Percentiles rank a stretch among this genome's conserved stretches.
Conservation (phyloP, 2,329 filamentous ascomycete genomes). For the Cladobotryum protrusum region DNA sequence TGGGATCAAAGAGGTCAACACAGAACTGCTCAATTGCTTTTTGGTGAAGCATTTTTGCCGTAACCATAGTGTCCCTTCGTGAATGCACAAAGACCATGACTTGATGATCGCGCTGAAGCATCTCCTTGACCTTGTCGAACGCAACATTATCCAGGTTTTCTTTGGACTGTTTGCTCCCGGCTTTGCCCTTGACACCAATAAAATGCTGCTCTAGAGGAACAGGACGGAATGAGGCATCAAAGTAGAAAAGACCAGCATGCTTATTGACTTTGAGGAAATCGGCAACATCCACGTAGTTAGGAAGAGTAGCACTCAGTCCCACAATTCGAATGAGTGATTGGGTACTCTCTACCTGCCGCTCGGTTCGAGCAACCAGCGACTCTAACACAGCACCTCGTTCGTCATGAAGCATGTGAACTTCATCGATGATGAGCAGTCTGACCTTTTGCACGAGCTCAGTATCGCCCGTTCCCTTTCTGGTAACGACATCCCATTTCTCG, state of each 20-base stretch:
- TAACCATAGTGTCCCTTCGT: conserved; percentile 84
- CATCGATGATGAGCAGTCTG: conserved; percentile 90
- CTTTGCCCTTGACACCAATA: conserved; percentile 88
- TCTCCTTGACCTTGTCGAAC: conserved; percentile 91
- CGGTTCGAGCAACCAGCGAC: conserved; percentile 88
- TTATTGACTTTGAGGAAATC: conserved; percentile 97
- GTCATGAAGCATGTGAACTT: conserved; percentile 99
- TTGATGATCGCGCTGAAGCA: conserved; percentile 89
- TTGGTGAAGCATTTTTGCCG: conserved; percentile 77
- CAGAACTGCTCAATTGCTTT: conserved; percentile 78
- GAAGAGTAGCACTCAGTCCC: conserved; percentile 88
- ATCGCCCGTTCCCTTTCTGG: conserved; percentile 92
- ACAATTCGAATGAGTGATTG: conserved; percentile 96
- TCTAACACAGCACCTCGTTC: conserved; percentile 94
- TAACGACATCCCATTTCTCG: conserved; percentile 99
- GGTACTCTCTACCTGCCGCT: conserved; percentile 95
- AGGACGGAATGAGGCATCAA: conserved; percentile 90
- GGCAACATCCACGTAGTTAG: conserved; percentile 94
- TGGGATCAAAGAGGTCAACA: conserved; percentile 76
- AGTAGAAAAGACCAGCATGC: conserved; percentile 89
- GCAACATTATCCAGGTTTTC: conserved; percentile 84
- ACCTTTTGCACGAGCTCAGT: conserved; percentile 98
- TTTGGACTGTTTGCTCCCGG: conserved; percentile 70
- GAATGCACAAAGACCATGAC: conserved; percentile 99
- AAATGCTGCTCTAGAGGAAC: conserved; percentile 97